Evolutionary conservation across 176 grass and related monocot genomes (phyloP).

Genomic region (Oryza punctata): DNA sequence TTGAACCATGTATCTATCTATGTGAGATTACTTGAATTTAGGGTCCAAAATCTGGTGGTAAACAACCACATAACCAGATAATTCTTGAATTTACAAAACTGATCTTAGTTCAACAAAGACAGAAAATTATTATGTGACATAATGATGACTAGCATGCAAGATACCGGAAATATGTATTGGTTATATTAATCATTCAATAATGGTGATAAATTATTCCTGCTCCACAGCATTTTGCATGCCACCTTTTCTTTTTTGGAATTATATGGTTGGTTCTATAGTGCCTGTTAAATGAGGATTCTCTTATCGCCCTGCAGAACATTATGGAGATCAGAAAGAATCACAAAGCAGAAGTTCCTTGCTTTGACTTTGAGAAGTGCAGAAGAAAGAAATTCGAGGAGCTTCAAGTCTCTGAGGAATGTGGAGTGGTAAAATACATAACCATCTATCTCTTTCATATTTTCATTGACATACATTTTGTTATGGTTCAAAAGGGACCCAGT

Average conservation of each 20-base stretch:
- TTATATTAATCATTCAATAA: background rate
- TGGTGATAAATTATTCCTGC: background rate
- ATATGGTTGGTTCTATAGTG: constrained; percentile 4
- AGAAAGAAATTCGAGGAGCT: constrained; percentile 91
- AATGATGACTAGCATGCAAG: background rate
- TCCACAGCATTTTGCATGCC: background rate
- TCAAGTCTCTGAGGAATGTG: constrained; percentile 96
- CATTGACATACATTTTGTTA: constrained; percentile 46
- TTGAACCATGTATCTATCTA: no score
- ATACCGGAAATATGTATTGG: background rate
- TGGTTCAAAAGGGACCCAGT: background rate
- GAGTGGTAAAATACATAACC: constrained; percentile 77
- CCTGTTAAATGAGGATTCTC: constrained; percentile 4
- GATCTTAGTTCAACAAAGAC: background rate
- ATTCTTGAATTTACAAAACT: constrained; percentile 12
- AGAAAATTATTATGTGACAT: background rate
- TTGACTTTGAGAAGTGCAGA: constrained; percentile 90
- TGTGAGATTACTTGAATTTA: constrained; percentile 20
- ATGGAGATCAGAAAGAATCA: constrained; percentile 82
- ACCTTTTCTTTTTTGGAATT: background rate
- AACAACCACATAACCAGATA: background rate
- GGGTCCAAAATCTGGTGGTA: background rate
- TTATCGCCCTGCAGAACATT: constrained; percentile 77
- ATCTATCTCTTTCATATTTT: background rate
- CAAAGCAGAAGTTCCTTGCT: constrained; percentile 90